A percentile compares a stretch with the other conserved stretches of the same genome.
phyloP scores from a whole-genome alignment of 805 yeast genomes.

The Wickerhamomyces mucosus region DNA sequence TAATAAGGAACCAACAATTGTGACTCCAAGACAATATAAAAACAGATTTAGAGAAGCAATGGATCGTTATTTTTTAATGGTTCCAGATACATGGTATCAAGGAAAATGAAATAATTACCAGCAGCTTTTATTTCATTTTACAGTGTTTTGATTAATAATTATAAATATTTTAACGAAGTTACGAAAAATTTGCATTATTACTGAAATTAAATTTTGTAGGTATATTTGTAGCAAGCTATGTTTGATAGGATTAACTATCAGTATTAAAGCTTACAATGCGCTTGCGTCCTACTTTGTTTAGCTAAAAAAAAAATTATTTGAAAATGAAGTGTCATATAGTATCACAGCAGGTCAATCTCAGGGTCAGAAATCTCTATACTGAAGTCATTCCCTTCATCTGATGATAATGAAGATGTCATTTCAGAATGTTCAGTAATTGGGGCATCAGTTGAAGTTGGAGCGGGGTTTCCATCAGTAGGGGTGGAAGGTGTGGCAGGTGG shows the following conservation, averaged over 20 bases:
- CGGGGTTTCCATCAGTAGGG: neutral
- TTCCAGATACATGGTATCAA: constrained; percentile 64
- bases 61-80: constrained; percentile 92
- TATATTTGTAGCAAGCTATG: too few relatives aligned
- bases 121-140: neutral
- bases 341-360: neutral
- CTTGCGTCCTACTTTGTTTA: too few relatives aligned
- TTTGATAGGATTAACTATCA: too few relatives aligned
- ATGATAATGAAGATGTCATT: neutral
- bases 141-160: neutral
- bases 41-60: constrained; percentile 93
- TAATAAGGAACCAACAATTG: constrained; percentile 91
- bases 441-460: neutral
- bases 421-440: neutral
- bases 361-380: neutral
- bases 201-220: too few relatives aligned
- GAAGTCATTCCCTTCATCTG: neutral
- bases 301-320: too few relatives aligned
- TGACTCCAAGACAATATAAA: constrained; percentile 93
- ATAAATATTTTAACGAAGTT: neutral
- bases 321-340: too few relatives aligned
- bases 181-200: too few relatives aligned
- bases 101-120: too few relatives aligned
- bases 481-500: too few relatives aligned
- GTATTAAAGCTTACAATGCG: too few relatives aligned